Evolutionary conservation across 2,329 filamentous ascomycete species (phyloP).

Genomic region (Paraphoma sp.): DNA sequence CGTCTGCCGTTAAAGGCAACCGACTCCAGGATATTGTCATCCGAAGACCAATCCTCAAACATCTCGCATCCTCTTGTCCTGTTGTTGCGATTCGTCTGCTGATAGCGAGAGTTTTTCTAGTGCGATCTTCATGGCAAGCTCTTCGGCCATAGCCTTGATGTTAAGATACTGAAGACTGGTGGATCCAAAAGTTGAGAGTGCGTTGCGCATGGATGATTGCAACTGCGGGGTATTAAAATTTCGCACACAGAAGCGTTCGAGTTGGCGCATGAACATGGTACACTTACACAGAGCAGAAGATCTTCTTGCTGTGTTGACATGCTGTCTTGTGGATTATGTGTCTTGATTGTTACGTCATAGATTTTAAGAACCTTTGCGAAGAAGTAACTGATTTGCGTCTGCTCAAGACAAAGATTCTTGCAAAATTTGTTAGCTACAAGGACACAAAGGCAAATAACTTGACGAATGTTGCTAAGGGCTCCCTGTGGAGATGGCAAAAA

Average conservation of each 20-base stretch:
- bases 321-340: too few species aligned
- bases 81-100: background rate
- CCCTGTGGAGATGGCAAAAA: too few species aligned
- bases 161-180: slow-evolving; percentile 36
- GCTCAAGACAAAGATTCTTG: too few species aligned
- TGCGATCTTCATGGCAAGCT: slow-evolving; percentile 35
- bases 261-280: too few species aligned
- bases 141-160: slow-evolving; percentile 41
- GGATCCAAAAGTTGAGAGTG: slow-evolving; percentile 40
- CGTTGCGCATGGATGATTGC: slow-evolving; percentile 44
- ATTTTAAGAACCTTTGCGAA: too few species aligned
- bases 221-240: slow-evolving; percentile 27
- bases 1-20: too few species aligned
- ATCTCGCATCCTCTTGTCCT: background rate
- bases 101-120: slow-evolving; percentile 23
- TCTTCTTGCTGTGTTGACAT: slow-evolving; percentile 32
- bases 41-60: background rate
- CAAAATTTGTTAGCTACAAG: too few species aligned
- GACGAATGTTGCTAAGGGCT: too few species aligned
- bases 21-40: too few species aligned
- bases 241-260: background rate
- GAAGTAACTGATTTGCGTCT: too few species aligned
- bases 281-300: slow-evolving; percentile 36
- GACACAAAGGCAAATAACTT: too few species aligned
- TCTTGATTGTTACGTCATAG: too few species aligned